phyloP scores from a whole-genome alignment of 331 rosid genomes.

The Pyracantha coccinea region DNA sequence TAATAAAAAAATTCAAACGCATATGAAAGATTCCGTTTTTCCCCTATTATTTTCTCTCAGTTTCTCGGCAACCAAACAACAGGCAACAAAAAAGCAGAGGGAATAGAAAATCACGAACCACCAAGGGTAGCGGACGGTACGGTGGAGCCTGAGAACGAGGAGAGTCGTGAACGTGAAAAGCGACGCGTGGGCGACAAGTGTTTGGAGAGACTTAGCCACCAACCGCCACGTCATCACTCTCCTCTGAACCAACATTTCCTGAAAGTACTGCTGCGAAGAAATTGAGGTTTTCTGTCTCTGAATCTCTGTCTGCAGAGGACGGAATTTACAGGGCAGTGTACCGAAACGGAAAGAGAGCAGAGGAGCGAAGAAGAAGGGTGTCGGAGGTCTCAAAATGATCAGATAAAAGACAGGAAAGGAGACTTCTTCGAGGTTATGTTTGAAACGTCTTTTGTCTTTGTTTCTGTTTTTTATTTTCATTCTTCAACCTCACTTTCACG shows the following conservation, averaged over 20 bases:
- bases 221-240: constrained; percentile 82
- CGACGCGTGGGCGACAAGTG: constrained; percentile 54
- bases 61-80: constrained; percentile 12
- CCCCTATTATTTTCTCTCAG: background rate
- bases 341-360: background rate
- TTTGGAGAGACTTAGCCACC: constrained; percentile 54
- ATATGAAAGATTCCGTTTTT: background rate
- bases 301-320: background rate
- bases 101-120: constrained; percentile 42
- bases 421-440: background rate
- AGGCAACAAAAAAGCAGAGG: background rate
- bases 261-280: background rate
- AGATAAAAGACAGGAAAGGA: constrained; percentile 1
- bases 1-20: background rate
- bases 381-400: constrained; percentile 25
- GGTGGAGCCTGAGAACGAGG: constrained; percentile 65
- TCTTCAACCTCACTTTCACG: constrained; percentile 35
- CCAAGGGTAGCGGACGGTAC: constrained; percentile 43
- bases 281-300: background rate
- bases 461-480: background rate
- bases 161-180: constrained; percentile 64
- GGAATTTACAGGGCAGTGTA: background rate
- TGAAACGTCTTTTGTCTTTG: background rate
- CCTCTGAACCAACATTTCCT: constrained; percentile 46
- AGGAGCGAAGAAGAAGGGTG: constrained; percentile 7